These are phyloP conservation scores for Hericium rajendrae DNA, from an alignment of 768 basidiomycete genomes.

Conservation along the genomic window DNA sequence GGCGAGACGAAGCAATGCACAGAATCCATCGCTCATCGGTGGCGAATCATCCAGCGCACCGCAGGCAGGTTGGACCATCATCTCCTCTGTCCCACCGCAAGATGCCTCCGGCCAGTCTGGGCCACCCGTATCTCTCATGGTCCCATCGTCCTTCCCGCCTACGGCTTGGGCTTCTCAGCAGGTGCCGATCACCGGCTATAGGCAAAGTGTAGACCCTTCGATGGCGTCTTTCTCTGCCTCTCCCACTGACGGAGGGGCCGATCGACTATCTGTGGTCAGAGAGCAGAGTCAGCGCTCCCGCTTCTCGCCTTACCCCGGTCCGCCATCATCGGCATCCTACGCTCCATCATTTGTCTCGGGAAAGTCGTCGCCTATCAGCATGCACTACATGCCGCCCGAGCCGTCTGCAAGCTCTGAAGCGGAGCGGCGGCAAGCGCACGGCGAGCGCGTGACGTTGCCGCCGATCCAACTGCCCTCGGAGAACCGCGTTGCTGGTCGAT, in stretches of 20 bases:
- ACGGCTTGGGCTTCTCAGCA: slow-evolving; percentile 1
- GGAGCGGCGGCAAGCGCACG: slow-evolving; percentile 11
- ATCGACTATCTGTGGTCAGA: slow-evolving; percentile 23
- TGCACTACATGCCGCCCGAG: slow-evolving; percentile 24
- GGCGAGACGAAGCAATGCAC: slow-evolving; percentile 8
- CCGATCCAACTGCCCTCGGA: slow-evolving; percentile 30
- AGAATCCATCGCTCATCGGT: slow-evolving; percentile 3
- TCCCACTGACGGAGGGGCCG: slow-evolving; percentile 17
- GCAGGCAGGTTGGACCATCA: slow-evolving; percentile 14
- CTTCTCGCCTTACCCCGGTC: slow-evolving; percentile 39
- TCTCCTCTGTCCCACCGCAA: slow-evolving; percentile 9
- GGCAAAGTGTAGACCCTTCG: neutral
- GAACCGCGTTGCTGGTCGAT: slow-evolving; percentile 20
- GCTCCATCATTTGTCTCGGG: slow-evolving; percentile 17
- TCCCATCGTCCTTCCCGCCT: slow-evolving; percentile 4
- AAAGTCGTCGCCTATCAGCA: slow-evolving; percentile 24
- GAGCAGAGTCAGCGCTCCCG: slow-evolving; percentile 21
- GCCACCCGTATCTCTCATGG: neutral
- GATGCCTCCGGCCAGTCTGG: slow-evolving; percentile 4
- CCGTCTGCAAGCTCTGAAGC: slow-evolving; percentile 7
- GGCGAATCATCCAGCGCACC: slow-evolving; percentile 5
- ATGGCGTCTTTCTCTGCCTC: slow-evolving; percentile 7
- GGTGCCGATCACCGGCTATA: neutral
- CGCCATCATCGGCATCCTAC: slow-evolving; percentile 16
- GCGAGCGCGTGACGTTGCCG: slow-evolving; percentile 31